Conservation (phyloP, 1,284 basidiomycete genomes). For the Caloboletus firmus region DNA sequence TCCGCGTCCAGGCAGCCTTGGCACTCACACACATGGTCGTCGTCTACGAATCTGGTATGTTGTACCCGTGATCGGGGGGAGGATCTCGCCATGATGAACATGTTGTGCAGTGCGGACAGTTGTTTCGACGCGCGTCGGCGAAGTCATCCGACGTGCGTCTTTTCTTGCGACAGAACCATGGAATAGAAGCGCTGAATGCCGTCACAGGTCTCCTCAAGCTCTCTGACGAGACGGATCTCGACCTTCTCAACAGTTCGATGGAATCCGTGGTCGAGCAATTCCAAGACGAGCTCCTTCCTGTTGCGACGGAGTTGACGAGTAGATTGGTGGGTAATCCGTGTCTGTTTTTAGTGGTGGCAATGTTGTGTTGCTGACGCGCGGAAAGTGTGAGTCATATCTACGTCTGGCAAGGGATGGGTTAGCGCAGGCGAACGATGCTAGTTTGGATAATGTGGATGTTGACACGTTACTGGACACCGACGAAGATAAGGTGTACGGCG, state of each 20-base stretch:
- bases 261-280: conserved; percentile 86
- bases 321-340: conserved; percentile 58
- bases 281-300: conserved; percentile 82
- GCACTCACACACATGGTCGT: conserved; percentile 78
- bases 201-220: conserved; percentile 76
- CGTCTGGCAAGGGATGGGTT: conserved; percentile 72
- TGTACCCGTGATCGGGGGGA: neutral
- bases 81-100: neutral
- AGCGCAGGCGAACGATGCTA: conserved; percentile 49
- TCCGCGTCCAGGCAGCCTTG: conserved; percentile 81
- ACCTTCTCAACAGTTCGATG: conserved; percentile 81
- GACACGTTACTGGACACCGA: conserved; percentile 59
- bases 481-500: conserved; percentile 82
- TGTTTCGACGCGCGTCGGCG: conserved; percentile 78
- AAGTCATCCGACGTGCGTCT: conserved; percentile 77
- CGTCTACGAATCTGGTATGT: conserved; percentile 60
- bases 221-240: conserved; percentile 87
- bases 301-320: conserved; percentile 79
- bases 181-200: neutral
- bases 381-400: conserved; percentile 77
- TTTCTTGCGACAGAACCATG: neutral
- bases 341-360: neutral
- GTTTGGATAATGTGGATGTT: conserved; percentile 45
- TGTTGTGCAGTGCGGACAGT: conserved; percentile 58
- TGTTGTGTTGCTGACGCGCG: conserved; percentile 5